phyloP scores from a whole-genome alignment of 2,329 filamentous ascomycete species.

The Phialocephala sp. region DNA sequence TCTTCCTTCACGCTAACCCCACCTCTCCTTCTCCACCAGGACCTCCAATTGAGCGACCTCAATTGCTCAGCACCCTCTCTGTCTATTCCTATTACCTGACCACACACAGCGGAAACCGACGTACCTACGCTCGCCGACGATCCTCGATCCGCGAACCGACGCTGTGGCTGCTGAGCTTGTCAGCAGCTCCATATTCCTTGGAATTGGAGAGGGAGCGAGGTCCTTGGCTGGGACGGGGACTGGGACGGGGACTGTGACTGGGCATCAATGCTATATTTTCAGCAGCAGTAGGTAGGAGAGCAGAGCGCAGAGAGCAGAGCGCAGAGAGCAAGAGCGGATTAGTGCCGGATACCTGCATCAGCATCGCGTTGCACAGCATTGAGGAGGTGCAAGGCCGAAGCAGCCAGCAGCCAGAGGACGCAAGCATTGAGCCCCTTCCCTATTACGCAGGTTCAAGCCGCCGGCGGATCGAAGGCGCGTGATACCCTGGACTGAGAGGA shows the following conservation, averaged over 20 bases:
- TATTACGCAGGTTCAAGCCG: conserved; percentile 19
- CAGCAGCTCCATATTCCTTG: no score
- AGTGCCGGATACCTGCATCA: conserved; percentile 40
- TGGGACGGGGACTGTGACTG: conserved; percentile 17
- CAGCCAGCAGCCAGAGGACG: neutral
- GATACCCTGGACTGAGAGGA: conserved; percentile 20
- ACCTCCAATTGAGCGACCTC: conserved; percentile 25
- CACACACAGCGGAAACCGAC: no score
- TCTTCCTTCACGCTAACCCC: conserved; percentile 28
- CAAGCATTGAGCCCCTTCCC: conserved; percentile 17
- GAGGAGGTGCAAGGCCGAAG: conserved; percentile 6
- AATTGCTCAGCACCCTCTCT: conserved; percentile 23
- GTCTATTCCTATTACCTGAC: neutral
- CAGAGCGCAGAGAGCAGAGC: neutral
- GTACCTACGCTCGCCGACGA: neutral
- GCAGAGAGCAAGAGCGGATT: conserved; percentile 20
- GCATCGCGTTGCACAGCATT: conserved; percentile 35
- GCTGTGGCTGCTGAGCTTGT: neutral
- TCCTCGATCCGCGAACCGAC: neutral
- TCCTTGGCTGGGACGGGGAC: conserved; percentile 22
- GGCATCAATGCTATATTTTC: conserved; percentile 40
- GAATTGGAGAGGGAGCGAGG: neutral
- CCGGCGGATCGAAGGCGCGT: conserved; percentile 21
- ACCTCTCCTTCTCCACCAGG: conserved; percentile 23
- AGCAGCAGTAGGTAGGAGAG: conserved; percentile 8